These are phyloP conservation scores for Lentinula sp. DNA, from an alignment of 768 basidiomycete species.

Conservation along the genomic window DNA sequence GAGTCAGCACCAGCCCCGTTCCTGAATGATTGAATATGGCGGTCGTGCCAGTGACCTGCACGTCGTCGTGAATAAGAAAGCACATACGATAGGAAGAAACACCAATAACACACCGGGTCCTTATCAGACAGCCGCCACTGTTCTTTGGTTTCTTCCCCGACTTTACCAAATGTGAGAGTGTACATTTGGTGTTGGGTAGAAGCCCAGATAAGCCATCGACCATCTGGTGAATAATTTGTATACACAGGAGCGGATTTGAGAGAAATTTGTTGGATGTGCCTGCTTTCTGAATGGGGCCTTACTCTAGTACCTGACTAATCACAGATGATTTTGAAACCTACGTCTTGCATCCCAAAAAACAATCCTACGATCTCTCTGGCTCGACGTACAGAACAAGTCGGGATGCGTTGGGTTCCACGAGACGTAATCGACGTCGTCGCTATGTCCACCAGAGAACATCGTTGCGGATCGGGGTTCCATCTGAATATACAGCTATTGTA, in stretches of 20 bases:
- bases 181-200: conserved; percentile 55
- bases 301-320: not conserved
- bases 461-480: conserved; percentile 66
- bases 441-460: conserved; percentile 63
- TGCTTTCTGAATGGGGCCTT: conserved; percentile 47
- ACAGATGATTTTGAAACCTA: conserved; percentile 25
- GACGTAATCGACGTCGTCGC: conserved; percentile 75
- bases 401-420: conserved; percentile 86
- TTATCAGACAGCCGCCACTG: conserved; percentile 42
- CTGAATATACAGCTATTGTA: conserved; percentile 24
- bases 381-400: conserved; percentile 75
- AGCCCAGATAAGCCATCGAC: conserved; percentile 56
- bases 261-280: conserved; percentile 52
- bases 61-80: not conserved
- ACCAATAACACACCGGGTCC: conserved; percentile 39
- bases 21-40: conserved; percentile 74
- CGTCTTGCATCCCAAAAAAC: conserved; percentile 86
- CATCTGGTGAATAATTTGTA: conserved; percentile 69
- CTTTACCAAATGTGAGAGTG: conserved; percentile 52
- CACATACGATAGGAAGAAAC: conserved; percentile 15
- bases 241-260: conserved; percentile 59
- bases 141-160: conserved; percentile 42
- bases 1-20: conserved; percentile 63
- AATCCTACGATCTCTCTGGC: conserved; percentile 66
- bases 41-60: conserved; percentile 50